phyloP scores from a whole-genome alignment of 1,284 basidiomycete genomes.

The Veloboletus limbatus region DNA sequence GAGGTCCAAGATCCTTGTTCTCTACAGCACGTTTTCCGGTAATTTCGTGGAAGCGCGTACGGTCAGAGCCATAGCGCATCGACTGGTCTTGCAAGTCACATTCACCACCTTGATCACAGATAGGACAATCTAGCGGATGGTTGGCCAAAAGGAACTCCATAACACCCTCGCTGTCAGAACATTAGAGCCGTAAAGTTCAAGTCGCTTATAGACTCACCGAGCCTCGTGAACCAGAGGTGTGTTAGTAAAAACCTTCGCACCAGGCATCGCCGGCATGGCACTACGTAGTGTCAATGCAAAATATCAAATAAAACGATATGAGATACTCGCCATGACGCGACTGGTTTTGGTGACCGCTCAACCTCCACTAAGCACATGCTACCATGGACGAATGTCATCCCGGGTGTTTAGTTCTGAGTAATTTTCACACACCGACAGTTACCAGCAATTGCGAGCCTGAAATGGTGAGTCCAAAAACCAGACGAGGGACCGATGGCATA shows the following conservation, averaged over 20 bases:
- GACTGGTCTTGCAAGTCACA: constrained; percentile 99
- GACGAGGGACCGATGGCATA: constrained; percentile 7
- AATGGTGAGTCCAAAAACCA: constrained; percentile 16
- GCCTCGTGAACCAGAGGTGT: constrained; percentile 95
- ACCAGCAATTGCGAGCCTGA: constrained; percentile 85
- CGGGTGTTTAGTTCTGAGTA: neutral
- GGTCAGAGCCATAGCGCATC: constrained; percentile 98
- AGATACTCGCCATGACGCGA: constrained; percentile 71
- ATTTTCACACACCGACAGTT: constrained; percentile 78
- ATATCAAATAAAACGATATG: constrained; percentile 29
- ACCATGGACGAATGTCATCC: constrained; percentile 13
- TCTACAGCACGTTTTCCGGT: constrained; percentile 97
- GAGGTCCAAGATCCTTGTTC: constrained; percentile 97
- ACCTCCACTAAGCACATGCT: constrained; percentile 98
- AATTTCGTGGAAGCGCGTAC: constrained; percentile 97
- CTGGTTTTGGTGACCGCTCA: constrained; percentile 91
- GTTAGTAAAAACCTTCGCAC: constrained; percentile 94
- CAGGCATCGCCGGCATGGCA: constrained; percentile 98
- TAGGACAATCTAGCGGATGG: constrained; percentile 97
- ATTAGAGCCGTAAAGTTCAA: constrained; percentile 13
- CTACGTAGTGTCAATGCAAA: constrained; percentile 38
- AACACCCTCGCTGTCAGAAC: constrained; percentile 76
- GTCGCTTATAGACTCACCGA: constrained; percentile 47
- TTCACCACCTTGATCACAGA: constrained; percentile 98
- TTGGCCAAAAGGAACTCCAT: constrained; percentile 99